A percentile compares a stretch with the other conserved stretches of the same genome.
Evolutionary conservation across 805 yeast genomes (phyloP).

Genomic region (Millerozyma acaciae): DNA sequence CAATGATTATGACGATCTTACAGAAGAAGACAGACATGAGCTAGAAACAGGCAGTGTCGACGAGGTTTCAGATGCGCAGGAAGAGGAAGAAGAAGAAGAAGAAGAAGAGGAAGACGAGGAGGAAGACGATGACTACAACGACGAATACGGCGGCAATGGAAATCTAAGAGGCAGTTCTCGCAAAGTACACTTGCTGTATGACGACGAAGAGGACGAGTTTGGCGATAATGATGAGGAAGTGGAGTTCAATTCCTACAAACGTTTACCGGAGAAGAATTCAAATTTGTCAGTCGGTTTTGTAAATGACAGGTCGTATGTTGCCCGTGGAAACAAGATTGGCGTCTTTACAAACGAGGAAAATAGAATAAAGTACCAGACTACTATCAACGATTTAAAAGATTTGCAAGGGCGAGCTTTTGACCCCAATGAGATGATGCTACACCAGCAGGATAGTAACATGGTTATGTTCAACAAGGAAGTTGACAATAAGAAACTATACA

Average conservation of each 20-base stretch:
- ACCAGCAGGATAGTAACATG: conserved; percentile 66
- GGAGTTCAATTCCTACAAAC: conserved; percentile 15
- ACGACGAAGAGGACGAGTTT: conserved; percentile 27
- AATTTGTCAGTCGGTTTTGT: conserved; percentile 67
- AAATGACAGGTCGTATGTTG: conserved; percentile 72
- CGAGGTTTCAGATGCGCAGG: conserved; percentile 25
- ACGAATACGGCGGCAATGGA: conserved; percentile 3
- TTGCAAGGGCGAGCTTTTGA: conserved; percentile 44
- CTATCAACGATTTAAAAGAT: conserved; percentile 58
- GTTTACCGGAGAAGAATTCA: conserved; percentile 46
- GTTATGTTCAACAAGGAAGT: conserved; percentile 55
- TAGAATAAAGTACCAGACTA: conserved; percentile 57
- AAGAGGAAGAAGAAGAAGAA: conserved; percentile 18
- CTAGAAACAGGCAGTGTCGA: conserved; percentile 19
- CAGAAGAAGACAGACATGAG: conserved; percentile 27
- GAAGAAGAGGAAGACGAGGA: conserved; percentile 29
- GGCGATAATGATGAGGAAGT: conserved; percentile 35
- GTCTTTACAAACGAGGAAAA: conserved; percentile 63
- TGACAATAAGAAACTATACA: conserved; percentile 45
- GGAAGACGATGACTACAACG: conserved; percentile 2
- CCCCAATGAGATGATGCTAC: conserved; percentile 72
- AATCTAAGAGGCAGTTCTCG: conserved; percentile 7
- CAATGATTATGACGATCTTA: conserved; percentile 18
- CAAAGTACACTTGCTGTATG: conserved; percentile 14
- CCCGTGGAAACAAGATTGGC: conserved; percentile 75